Evolutionary conservation across 192 early-diverging fungal genomes (phyloP).

Genomic region (Backusella australiensis): DNA sequence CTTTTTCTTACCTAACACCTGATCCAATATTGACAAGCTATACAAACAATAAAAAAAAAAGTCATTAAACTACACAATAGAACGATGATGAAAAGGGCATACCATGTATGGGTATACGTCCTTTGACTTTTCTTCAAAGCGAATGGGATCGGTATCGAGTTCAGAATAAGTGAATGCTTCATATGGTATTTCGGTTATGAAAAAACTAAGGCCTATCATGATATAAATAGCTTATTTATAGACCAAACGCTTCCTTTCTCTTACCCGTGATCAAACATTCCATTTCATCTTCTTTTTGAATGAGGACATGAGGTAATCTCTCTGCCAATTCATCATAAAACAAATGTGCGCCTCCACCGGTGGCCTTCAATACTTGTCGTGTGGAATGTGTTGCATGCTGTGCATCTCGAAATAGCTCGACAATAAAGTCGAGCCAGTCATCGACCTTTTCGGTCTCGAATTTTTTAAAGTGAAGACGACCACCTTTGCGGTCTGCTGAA

Average conservation of each 20-base stretch:
- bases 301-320: slow-evolving; percentile 51
- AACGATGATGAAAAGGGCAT: slow-evolving; percentile 53
- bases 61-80: not conserved
- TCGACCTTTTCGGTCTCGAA: slow-evolving; percentile 95
- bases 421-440: slow-evolving; percentile 84
- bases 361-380: slow-evolving; percentile 73
- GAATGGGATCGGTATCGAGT: slow-evolving; percentile 56
- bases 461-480: slow-evolving; percentile 88
- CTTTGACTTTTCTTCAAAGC: slow-evolving; percentile 50
- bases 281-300: slow-evolving; percentile 94
- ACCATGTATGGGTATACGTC: slow-evolving; percentile 89
- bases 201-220: slow-evolving; percentile 83
- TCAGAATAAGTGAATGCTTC: slow-evolving; percentile 94
- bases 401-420: slow-evolving; percentile 53
- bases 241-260: no score
- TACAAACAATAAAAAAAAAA: not conserved
- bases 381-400: slow-evolving; percentile 25
- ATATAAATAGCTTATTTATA: no score
- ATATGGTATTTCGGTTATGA: slow-evolving; percentile 87
- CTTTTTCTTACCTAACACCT: slow-evolving; percentile 59
- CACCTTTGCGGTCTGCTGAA: slow-evolving; percentile 56
- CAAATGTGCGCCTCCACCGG: slow-evolving; percentile 85
- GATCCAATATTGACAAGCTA: slow-evolving; percentile 97
- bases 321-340: slow-evolving; percentile 60
- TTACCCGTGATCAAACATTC: slow-evolving; percentile 73